Base-by-base conservation (phyloP, 2,329 filamentous ascomycete genomes). In the Ophiobolus disseminans region DNA sequence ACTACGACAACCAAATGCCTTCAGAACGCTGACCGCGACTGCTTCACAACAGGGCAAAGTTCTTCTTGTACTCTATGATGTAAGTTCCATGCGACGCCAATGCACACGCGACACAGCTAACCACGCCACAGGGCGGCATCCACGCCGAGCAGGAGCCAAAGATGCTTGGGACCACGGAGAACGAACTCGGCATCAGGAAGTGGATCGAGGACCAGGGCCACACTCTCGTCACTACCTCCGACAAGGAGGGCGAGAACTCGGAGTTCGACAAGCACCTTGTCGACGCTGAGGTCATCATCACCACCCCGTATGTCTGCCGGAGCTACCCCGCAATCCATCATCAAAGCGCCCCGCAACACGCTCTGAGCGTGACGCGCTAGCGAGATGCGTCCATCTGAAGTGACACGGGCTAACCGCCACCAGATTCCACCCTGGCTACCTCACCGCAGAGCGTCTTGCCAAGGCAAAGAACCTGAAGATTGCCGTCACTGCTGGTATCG, bases 381-480 rank as follows among this genome's bases (percentile, higher is more conserved):
- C 22, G 45, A 43, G 31, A 47, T 32, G 10, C 43, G 31, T 50
- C 36, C 37, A 47, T 60, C 19, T 45, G 40, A 45, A 45, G 44
- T 37, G 44, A 22, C 54, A 42, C 45, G 30, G 39, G 55, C 55
- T 63, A 45, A 64, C 38, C 5, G 39, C 43, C 16, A 20, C 55
- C 65, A 95, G 90, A 73, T 97, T 97, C 88, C 93, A 97, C 82
- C 93, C 93, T 45, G 94, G 93, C 60, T 99, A 99, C 83, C 88
- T 99, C 50, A 97, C 90, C 40, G 91, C 90, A 45, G 93, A 97
- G 82, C 92, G 94, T 73, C 86, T 99, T 47, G 91, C 91, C 69
- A 96, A 94, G 82, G 94, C 94, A 64, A 97, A 97, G 89, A 97
- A 99, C 50, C 89, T 99, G 70, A 97, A 97, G 86, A 82, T 99